These are phyloP conservation scores for Bipolaris victoriae DNA, from an alignment of 2,329 filamentous ascomycete genomes.

Conservation along the genomic window DNA sequence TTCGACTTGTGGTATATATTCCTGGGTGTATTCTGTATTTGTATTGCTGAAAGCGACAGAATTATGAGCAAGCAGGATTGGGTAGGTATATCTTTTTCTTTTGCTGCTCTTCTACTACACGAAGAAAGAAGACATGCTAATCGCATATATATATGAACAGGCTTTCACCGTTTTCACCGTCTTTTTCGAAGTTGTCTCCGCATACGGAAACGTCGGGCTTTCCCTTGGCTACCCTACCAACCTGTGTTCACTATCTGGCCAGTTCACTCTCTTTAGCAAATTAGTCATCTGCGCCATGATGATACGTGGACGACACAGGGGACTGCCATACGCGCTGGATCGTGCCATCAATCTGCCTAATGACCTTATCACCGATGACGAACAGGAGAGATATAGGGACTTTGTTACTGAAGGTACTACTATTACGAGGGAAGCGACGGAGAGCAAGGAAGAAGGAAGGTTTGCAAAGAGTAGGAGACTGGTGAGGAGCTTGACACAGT, in stretches of 20 bases:
- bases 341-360: conserved; percentile 71
- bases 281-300: conserved; percentile 71
- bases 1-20: conserved; percentile 99
- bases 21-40: conserved; percentile 87
- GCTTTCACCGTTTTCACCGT: conserved; percentile 51
- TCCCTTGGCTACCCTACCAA: conserved; percentile 78
- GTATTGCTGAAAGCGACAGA: conserved; percentile 79
- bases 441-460: not conserved
- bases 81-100: not conserved
- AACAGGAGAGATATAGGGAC: conserved; percentile 4
- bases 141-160: too few species aligned
- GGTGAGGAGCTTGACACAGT: conserved; percentile 5
- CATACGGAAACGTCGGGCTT: conserved; percentile 82
- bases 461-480: not conserved
- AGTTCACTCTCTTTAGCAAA: conserved; percentile 76
- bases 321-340: conserved; percentile 70
- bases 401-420: not conserved
- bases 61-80: conserved; percentile 64
- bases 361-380: conserved; percentile 46
- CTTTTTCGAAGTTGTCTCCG: conserved; percentile 51
- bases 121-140: too few species aligned
- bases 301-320: conserved; percentile 68
- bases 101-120: too few species aligned
- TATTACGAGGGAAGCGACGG: not conserved
- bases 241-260: conserved; percentile 79